A percentile compares a stretch with the other conserved stretches of the same genome.
Conservation (phyloP, 2,329 filamentous ascomycete genomes). For the Colletotrichum navitas region DNA sequence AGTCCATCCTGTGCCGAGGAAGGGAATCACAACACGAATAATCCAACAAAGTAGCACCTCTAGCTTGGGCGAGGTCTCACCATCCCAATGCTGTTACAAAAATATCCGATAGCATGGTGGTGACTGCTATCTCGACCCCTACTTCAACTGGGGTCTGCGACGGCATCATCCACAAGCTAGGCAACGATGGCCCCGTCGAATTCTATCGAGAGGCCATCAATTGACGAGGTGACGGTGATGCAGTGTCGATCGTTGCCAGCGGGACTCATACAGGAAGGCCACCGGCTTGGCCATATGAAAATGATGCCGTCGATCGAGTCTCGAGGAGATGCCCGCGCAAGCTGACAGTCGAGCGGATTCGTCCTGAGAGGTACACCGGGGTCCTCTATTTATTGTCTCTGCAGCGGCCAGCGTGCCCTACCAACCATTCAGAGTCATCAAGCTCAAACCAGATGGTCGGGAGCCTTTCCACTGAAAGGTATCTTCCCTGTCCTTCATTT, state of each 20-base stretch:
- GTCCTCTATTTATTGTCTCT: neutral
- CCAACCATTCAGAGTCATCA: neutral
- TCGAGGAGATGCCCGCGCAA: neutral
- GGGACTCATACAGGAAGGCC: neutral
- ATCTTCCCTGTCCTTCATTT: neutral
- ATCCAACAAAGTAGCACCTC: neutral
- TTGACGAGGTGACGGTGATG: neutral
- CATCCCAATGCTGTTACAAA: neutral
- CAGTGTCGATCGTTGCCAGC: neutral
- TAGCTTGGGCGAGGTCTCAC: neutral
- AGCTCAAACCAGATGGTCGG: neutral
- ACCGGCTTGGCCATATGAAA: neutral
- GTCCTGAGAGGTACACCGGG: neutral
- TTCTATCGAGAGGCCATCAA: neutral
- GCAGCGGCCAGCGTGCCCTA: neutral
- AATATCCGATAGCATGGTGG: neutral
- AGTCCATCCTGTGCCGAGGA: neutral
- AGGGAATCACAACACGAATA: neutral
- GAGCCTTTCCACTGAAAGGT: neutral
- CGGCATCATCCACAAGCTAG: neutral
- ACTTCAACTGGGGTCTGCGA: neutral
- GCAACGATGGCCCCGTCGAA: neutral
- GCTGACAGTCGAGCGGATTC: no score
- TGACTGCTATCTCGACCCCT: neutral
- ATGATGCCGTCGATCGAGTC: neutral